Conservation (phyloP, 2,329 filamentous ascomycete species). For the Neofusicoccum ribis region DNA sequence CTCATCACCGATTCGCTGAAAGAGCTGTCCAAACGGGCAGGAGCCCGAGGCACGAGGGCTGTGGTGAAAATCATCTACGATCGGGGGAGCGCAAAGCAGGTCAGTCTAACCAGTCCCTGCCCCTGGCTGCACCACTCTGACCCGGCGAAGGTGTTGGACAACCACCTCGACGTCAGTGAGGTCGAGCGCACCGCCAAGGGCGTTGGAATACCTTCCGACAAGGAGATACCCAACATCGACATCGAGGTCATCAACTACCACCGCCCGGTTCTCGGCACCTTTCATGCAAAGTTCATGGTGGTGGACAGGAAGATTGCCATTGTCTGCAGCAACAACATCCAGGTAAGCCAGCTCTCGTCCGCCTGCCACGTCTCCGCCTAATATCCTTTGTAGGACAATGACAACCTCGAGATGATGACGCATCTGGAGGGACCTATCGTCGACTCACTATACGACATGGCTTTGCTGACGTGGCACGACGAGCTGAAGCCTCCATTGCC, state of each 20-base stretch:
- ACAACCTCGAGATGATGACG: conserved; percentile 79
- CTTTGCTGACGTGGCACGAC: conserved; percentile 71
- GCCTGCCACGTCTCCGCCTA: too few species aligned
- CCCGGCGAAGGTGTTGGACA: conserved; percentile 52
- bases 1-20: conserved; percentile 68
- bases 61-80: conserved; percentile 77
- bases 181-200: conserved; percentile 56
- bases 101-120: conserved; percentile 23
- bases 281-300: conserved; percentile 77
- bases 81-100: conserved; percentile 64
- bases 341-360: conserved; percentile 28
- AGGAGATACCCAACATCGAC: conserved; percentile 71
- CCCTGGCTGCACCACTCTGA: background rate
- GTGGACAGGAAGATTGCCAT: conserved; percentile 71
- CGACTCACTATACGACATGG: conserved; percentile 73
- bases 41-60: conserved; percentile 56
- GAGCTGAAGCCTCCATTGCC: conserved; percentile 61
- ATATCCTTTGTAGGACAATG: conserved; percentile 55
- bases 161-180: conserved; percentile 61
- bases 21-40: conserved; percentile 68
- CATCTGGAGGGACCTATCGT: conserved; percentile 76
- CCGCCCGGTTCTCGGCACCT: conserved; percentile 68
- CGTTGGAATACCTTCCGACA: conserved; percentile 61
- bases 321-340: conserved; percentile 76
- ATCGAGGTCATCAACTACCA: conserved; percentile 75